phyloP scores from a whole-genome alignment of 768 basidiomycete genomes.

The Auriscalpium vulgare region DNA sequence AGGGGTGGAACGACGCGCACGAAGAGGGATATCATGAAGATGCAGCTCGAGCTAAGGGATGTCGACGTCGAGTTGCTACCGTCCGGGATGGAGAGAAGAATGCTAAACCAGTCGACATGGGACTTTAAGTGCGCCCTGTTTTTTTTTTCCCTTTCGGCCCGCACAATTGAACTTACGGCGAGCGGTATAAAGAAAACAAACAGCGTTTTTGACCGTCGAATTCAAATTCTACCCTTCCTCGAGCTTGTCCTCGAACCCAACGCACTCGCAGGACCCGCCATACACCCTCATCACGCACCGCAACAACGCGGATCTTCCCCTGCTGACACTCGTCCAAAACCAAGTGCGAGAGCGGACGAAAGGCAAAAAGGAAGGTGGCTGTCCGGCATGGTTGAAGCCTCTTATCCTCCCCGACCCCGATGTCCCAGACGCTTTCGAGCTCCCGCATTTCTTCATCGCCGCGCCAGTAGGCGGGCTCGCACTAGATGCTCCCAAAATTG shows the following conservation, averaged over 20 bases:
- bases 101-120: conserved; percentile 75
- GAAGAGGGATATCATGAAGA: conserved; percentile 62
- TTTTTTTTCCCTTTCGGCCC: conserved; percentile 1
- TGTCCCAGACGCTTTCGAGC: conserved; percentile 45
- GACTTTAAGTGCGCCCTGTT: conserved; percentile 53
- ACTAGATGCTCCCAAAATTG: conserved; percentile 5
- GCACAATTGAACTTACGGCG: background rate
- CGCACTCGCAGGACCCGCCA: conserved; percentile 28
- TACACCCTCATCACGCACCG: conserved; percentile 57
- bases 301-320: conserved; percentile 41
- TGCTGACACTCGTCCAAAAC: conserved; percentile 42
- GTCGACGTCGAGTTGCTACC: conserved; percentile 75
- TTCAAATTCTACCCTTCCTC: conserved; percentile 55
- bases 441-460: conserved; percentile 45
- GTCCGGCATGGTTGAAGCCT: conserved; percentile 47
- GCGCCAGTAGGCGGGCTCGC: background rate
- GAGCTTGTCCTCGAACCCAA: conserved; percentile 33
- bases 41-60: conserved; percentile 57
- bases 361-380: conserved; percentile 29
- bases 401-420: conserved; percentile 47
- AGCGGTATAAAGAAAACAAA: conserved; percentile 45
- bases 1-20: conserved; percentile 29
- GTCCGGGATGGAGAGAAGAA: conserved; percentile 73
- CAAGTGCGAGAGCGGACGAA: conserved; percentile 38
- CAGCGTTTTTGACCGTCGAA: conserved; percentile 64